Evolutionary conservation across 2,329 filamentous ascomycete genomes (phyloP).

Genomic region (Neurospora sp.): DNA sequence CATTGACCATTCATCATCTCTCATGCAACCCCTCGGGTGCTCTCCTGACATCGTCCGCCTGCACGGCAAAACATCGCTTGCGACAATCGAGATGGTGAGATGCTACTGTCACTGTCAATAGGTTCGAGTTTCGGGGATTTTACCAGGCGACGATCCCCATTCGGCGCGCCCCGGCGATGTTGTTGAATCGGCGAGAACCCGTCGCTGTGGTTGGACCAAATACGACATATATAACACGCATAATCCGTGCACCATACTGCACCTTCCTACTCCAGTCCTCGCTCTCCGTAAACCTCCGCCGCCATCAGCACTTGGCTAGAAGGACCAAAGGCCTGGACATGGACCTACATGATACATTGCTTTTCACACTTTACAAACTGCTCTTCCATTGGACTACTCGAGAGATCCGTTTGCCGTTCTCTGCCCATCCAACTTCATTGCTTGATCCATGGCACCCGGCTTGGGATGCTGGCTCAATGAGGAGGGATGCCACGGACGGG

Average conservation of each 20-base stretch:
- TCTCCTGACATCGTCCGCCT: background rate
- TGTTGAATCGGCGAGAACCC: conserved; percentile 2
- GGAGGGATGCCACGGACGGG: background rate
- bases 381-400: background rate
- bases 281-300: background rate
- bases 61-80: background rate
- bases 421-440: background rate
- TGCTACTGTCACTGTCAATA: background rate
- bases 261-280: background rate
- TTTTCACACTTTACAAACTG: background rate
- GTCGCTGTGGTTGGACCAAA: conserved; percentile 31
- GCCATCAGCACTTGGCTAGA: background rate
- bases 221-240: conserved; percentile 24
- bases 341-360: background rate
- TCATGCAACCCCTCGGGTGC: background rate
- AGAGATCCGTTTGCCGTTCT: background rate
- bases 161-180: conserved; percentile 16
- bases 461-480: background rate
- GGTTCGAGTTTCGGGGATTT: background rate
- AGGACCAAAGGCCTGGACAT: background rate
- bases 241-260: background rate
- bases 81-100: background rate
- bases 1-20: background rate
- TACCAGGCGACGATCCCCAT: conserved; percentile 8
- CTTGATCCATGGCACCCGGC: background rate